A percentile compares a stretch with the other conserved stretches of the same genome.
Conservation (phyloP, 2,329 filamentous ascomycete genomes). For the Neospermospora avenae region DNA sequence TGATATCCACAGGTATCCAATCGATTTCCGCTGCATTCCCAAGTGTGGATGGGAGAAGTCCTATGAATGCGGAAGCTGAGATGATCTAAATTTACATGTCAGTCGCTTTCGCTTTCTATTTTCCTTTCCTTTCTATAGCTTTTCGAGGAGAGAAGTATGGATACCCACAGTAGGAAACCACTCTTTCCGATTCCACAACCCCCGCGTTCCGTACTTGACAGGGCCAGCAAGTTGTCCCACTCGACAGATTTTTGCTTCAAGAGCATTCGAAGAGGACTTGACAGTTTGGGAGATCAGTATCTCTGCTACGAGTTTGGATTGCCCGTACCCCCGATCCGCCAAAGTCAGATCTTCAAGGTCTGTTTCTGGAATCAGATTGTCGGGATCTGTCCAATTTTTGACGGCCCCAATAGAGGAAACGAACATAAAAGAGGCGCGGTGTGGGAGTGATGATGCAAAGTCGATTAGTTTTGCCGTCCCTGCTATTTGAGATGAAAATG, state of each 20-base stretch:
- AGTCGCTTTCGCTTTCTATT: background rate
- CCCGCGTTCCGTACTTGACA: background rate
- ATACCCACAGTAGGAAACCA: conserved; percentile 6
- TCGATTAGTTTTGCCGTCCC: background rate
- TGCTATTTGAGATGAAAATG: background rate
- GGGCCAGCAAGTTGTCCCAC: conserved; percentile 10
- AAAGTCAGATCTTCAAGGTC: background rate
- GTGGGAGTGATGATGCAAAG: background rate
- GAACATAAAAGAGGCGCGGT: background rate
- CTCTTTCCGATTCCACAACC: conserved; percentile 8
- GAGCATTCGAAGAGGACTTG: background rate
- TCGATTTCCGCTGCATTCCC: background rate
- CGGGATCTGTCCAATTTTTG: background rate
- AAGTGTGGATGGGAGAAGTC: background rate
- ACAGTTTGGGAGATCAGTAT: background rate
- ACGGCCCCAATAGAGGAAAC: background rate
- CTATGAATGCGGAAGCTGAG: background rate
- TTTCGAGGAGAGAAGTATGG: background rate
- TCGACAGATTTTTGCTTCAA: background rate
- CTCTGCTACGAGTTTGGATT: conserved; percentile 6
- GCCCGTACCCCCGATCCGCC: background rate
- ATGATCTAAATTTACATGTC: background rate
- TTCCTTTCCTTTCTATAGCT: too few relatives aligned
- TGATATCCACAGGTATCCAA: conserved; percentile 9
- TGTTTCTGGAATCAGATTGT: background rate